Base-by-base conservation (phyloP, 306 rosid species). In the Trichosanthes cucumerina region DNA sequence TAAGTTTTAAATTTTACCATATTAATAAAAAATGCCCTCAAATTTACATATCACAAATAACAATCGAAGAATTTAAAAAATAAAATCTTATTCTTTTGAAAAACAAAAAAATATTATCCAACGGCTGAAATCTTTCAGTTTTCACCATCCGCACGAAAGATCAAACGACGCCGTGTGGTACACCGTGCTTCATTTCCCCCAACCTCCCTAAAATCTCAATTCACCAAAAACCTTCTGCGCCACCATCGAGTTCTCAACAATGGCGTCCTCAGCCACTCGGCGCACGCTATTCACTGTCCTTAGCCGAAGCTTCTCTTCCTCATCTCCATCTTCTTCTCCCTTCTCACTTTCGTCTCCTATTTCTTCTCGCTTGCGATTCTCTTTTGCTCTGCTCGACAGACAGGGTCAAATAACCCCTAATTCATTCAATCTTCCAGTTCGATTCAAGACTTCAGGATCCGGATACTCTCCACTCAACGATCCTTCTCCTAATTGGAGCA, bases 401-500 rank as follows among this genome's bases (percentile, higher is more conserved):
- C 91, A 81, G 56, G 31, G 76, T 83, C 82, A 49, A 15, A 82
- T 80, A 53, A 4, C 62, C 31, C 87, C 86, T 2, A 78, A 5
- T 46, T 74, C 80, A 12, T 58, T 54, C 53, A 80, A 43, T 46
- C 34, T 78, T 24, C 83, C 85, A 0, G 60, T 83, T 84, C 93
- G 93, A 9, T 31, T 43, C 70, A 88, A 86, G 80, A 64, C 89
- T 16, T 89, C 96, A 5, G 92, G 93, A 46, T 57, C 95, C 65
- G 97, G 96, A 21, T 89, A 92, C 87, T 91, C 97, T 10, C 96
- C 96, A 5, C 80, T 90, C 49, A 86, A 89, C 76, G 97, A 95
- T 50, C 91, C 99, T 6, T 78, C 92, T 13, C 98, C 96, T 4
- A 94, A 90, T 65, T 94, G 96, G 98, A 94, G 93, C 77, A 92